Conservation (phyloP, 768 basidiomycete species). For the Tulasnella sp. region DNA sequence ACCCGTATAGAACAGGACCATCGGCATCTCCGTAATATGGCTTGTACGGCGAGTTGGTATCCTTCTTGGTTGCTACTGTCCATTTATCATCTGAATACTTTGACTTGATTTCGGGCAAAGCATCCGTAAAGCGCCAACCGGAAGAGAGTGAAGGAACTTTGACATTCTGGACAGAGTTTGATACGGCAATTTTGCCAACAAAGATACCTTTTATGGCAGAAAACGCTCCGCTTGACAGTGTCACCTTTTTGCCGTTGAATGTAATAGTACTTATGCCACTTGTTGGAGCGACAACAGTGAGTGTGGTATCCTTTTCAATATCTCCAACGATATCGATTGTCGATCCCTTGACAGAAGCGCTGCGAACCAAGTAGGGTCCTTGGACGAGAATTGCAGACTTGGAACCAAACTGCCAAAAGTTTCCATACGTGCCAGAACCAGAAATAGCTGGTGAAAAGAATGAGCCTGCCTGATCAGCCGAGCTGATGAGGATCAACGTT, state of each 20-base stretch:
- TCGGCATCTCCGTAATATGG: too few species aligned
- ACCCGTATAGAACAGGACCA: constrained; percentile 36
- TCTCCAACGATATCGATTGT: constrained; percentile 33
- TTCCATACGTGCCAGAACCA: constrained; percentile 24
- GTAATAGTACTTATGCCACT: constrained; percentile 25
- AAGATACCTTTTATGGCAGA: constrained; percentile 21
- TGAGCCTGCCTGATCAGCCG: constrained; percentile 26
- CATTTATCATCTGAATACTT: not conserved
- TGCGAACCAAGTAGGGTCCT: constrained; percentile 52
- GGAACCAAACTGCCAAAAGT: constrained; percentile 25
- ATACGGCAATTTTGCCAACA: constrained; percentile 1
- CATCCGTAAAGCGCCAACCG: not conserved
- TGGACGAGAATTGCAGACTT: constrained; percentile 31
- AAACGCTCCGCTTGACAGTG: constrained; percentile 23
- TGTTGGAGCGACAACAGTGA: constrained; percentile 34
- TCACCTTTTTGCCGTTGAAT: constrained; percentile 32
- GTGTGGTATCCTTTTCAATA: constrained; percentile 35
- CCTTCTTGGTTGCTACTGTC: not conserved
- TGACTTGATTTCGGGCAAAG: not conserved
- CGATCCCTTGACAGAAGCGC: constrained; percentile 34
- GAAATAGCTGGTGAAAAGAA: not conserved
- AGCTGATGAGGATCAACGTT: constrained; percentile 30
- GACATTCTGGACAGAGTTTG: constrained; percentile 18
- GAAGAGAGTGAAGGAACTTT: constrained; percentile 27
- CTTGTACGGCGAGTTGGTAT: not conserved